Evolutionary conservation across 129 eudicot genomes (phyloP).

Genomic region (Tagetes patula): DNA sequence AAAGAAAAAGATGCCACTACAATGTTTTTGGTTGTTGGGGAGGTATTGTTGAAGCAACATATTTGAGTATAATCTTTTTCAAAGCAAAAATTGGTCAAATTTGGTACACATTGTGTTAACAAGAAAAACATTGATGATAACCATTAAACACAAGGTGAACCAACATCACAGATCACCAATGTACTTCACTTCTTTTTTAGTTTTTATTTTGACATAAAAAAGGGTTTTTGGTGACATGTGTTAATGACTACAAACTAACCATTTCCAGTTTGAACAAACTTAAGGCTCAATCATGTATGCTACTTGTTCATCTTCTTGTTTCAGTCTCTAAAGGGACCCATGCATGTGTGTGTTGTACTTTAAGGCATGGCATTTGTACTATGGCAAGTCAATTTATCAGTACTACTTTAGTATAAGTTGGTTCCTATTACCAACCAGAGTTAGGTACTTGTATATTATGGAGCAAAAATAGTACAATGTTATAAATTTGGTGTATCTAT

Average conservation of each 20-base stretch:
- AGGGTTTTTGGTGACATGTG: constrained; percentile 23
- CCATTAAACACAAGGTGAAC: not conserved
- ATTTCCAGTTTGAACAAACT: constrained; percentile 27
- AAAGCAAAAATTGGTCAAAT: constrained; percentile 15
- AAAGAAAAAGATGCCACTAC: constrained; percentile 44
- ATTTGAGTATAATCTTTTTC: constrained; percentile 32
- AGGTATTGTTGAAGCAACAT: constrained; percentile 48
- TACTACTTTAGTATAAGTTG: constrained; percentile 20
- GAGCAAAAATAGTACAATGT: constrained; percentile 13
- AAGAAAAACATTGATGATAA: not conserved
- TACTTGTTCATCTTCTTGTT: constrained; percentile 27
- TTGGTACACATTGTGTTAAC: not conserved
- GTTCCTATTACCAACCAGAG: not conserved
- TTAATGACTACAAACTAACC: constrained; percentile 27
- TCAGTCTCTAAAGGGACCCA: constrained; percentile 24
- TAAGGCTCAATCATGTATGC: constrained; percentile 28
- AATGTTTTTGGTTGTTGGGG: constrained; percentile 44
- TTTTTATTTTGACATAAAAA: not conserved
- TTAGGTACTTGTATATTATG: constrained; percentile 4
- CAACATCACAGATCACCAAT: not conserved
- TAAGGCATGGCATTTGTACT: constrained; percentile 29
- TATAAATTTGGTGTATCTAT: not conserved
- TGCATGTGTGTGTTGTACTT: constrained; percentile 35
- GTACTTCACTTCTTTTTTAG: not conserved
- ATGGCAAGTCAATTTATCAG: constrained; percentile 29